Evolutionary conservation across 805 yeast species (phyloP).

Genomic region (Yarrowia osloensis): DNA sequence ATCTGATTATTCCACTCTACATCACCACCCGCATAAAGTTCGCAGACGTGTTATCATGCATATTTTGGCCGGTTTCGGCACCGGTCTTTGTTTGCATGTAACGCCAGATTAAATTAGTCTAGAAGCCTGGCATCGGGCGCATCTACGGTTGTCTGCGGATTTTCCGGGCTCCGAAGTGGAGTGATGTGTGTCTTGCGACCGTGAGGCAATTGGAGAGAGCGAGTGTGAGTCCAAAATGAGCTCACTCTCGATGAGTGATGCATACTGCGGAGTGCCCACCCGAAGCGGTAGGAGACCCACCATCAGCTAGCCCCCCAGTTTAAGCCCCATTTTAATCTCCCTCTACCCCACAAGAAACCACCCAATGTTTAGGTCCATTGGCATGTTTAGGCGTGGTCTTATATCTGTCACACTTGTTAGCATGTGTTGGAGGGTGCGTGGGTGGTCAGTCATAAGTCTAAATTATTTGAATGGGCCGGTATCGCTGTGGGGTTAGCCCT

Average conservation of each 20-base stretch:
- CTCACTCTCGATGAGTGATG: too few species aligned
- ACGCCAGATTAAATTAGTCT: constrained; percentile 8
- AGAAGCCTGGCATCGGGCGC: constrained; percentile 4
- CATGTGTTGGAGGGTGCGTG: neutral
- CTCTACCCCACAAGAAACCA: neutral
- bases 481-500: neutral
- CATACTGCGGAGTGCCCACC: neutral
- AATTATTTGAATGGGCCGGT: neutral
- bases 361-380: neutral
- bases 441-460: neutral
- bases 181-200: neutral
- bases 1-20: neutral
- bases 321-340: neutral
- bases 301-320: neutral
- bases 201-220: too few species aligned
- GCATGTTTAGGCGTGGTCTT: neutral
- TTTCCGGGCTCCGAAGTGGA: neutral
- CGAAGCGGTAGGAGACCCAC: neutral
- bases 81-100: neutral
- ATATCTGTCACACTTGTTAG: neutral
- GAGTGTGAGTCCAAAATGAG: too few species aligned
- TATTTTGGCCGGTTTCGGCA: constrained; percentile 1
- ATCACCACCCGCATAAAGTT: neutral
- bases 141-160: neutral
- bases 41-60: neutral